Percentiles rank a stretch among this genome's conserved stretches.
Evolutionary conservation across 2,329 filamentous ascomycete species (phyloP).

Genomic region (Cercospora nicotianae): DNA sequence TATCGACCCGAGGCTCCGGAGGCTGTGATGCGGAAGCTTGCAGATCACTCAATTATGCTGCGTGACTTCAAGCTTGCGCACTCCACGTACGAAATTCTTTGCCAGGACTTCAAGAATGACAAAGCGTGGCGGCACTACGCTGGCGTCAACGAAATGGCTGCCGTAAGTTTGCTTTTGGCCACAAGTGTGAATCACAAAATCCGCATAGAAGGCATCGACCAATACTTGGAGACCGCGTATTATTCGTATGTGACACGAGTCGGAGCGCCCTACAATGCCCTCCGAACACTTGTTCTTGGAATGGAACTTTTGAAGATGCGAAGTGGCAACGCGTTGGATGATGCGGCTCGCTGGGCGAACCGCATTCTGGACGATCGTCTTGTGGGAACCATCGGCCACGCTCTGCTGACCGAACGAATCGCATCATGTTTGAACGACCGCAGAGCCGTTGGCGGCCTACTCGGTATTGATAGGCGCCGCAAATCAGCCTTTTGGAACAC

Average conservation of each 20-base stretch:
- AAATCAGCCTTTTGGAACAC: constrained; percentile 91
- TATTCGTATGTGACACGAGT: constrained; percentile 93
- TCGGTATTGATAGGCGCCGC: constrained; percentile 70
- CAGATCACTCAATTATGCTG: constrained; percentile 95
- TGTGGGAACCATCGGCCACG: constrained; percentile 72
- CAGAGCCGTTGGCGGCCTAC: constrained; percentile 61
- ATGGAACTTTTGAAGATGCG: constrained; percentile 81
- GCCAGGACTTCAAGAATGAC: constrained; percentile 86
- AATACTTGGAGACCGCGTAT: constrained; percentile 83
- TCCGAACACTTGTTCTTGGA: constrained; percentile 73
- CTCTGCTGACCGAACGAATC: constrained; percentile 81
- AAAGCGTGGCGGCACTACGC: constrained; percentile 97
- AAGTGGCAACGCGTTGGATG: constrained; percentile 77
- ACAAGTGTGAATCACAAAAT: constrained; percentile 72
- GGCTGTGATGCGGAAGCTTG: constrained; percentile 87
- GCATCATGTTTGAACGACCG: constrained; percentile 80
- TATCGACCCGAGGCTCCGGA: constrained; percentile 83
- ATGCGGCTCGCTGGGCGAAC: constrained; percentile 81
- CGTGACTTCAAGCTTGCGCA: constrained; percentile 92
- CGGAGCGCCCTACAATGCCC: constrained; percentile 72
- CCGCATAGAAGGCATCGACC: constrained; percentile 76
- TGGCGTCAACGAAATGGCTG: constrained; percentile 92
- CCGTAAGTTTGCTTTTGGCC: constrained; percentile 76
- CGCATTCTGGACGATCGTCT: constrained; percentile 77
- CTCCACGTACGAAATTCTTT: constrained; percentile 86